phyloP scores from a whole-genome alignment of 2,329 filamentous ascomycete genomes.

The Nemania abortiva region DNA sequence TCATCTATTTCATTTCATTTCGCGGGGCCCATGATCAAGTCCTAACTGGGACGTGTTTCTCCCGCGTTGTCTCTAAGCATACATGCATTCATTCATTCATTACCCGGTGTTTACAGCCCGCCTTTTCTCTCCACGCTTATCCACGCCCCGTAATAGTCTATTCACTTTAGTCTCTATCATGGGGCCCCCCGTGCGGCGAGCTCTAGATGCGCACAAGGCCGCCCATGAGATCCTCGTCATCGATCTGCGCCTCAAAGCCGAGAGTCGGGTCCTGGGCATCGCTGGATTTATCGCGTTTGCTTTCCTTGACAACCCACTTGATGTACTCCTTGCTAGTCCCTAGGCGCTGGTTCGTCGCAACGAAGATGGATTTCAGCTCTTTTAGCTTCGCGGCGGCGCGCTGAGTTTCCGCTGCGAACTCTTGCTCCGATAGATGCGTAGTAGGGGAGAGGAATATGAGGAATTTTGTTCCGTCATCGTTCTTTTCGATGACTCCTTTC shows the following conservation, averaged over 20 bases:
- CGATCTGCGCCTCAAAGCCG: conserved; percentile 62
- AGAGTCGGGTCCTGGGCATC: conserved; percentile 54
- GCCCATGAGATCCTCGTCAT: conserved; percentile 73
- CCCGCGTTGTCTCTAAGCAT: background rate
- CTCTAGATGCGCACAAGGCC: conserved; percentile 50
- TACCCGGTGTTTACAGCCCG: background rate
- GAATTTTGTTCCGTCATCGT: conserved; percentile 59
- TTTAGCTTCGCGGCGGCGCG: conserved; percentile 58
- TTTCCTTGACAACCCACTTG: conserved; percentile 59
- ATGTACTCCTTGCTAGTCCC: conserved; percentile 69
- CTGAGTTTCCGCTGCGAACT: conserved; percentile 63
- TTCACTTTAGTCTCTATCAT: no score
- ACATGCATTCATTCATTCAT: background rate
- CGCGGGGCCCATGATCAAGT: background rate
- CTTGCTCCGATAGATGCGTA: conserved; percentile 61
- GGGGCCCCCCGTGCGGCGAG: no score
- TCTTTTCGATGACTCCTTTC: conserved; percentile 63
- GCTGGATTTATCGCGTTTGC: conserved; percentile 54
- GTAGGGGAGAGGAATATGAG: conserved; percentile 63
- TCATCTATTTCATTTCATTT: background rate
- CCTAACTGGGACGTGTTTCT: background rate
- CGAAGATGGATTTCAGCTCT: conserved; percentile 61
- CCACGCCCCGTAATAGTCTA: no score
- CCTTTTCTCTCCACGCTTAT: no score
- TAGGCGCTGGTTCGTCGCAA: conserved; percentile 66